phyloP scores from a whole-genome alignment of 164 flowering plant genomes.

The Umbilicus rupestris region DNA sequence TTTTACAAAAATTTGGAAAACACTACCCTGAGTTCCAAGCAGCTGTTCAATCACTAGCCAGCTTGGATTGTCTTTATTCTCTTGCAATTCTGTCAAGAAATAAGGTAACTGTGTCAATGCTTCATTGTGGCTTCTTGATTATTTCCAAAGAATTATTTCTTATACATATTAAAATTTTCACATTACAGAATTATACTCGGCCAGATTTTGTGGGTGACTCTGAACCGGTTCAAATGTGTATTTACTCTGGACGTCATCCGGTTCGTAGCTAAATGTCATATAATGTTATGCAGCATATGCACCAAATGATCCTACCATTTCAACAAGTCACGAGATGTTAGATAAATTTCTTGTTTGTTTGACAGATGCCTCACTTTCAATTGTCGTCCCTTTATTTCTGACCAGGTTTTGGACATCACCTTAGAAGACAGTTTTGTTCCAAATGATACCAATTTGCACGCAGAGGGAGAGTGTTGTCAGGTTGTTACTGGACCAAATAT shows the following conservation, averaged over 20 bases:
- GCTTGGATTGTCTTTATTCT: conserved; percentile 79
- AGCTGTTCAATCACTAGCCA: conserved; percentile 85
- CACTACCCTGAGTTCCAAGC: conserved; percentile 73
- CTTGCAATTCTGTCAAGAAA: conserved; percentile 74
- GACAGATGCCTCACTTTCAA: not conserved
- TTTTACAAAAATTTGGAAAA: conserved; percentile 46
- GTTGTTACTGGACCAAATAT: conserved; percentile 93
- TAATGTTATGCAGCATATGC: not conserved
- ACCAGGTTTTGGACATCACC: conserved; percentile 70
- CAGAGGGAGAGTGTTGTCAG: conserved; percentile 66
- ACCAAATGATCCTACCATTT: too few species aligned
- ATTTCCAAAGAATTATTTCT: too few species aligned
- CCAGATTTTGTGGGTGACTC: conserved; percentile 57
- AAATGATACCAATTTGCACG: conserved; percentile 71
- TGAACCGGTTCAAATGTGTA: conserved; percentile 73
- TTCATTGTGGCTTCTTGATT: too few species aligned
- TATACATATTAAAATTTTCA: conserved; percentile 1
- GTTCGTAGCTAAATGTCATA: conserved; percentile 26
- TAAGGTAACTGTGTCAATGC: conserved; percentile 32
- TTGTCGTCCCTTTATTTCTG: not conserved
- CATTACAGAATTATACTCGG: conserved; percentile 73
- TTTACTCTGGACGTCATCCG: conserved; percentile 79
- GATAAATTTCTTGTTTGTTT: not conserved
- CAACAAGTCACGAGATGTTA: too few species aligned
- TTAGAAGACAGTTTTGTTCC: conserved; percentile 82